These are phyloP conservation scores for Cryphonectria naterciae DNA, from an alignment of 2,329 filamentous ascomycete species.

Conservation along the genomic window DNA sequence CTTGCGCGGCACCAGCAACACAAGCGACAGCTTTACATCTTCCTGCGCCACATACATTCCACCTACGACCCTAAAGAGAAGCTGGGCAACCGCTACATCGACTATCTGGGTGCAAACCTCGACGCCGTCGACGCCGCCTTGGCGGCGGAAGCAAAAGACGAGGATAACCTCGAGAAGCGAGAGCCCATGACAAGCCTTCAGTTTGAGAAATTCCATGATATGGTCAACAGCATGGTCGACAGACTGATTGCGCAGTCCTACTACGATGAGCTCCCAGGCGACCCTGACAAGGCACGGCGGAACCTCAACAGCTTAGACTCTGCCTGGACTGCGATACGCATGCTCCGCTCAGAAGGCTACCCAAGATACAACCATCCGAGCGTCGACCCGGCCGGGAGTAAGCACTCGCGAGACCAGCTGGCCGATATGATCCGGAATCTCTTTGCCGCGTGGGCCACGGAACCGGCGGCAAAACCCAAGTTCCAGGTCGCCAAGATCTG, in stretches of 20 bases:
- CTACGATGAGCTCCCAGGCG: slow-evolving; percentile 31
- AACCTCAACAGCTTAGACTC: slow-evolving; percentile 38
- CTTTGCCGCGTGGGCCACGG: slow-evolving; percentile 34
- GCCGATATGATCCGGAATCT: slow-evolving; percentile 35
- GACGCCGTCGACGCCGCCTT: slow-evolving; percentile 16
- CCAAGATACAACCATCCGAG: slow-evolving; percentile 37
- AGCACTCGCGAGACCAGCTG: slow-evolving; percentile 31
- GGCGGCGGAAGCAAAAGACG: slow-evolving; percentile 16
- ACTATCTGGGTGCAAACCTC: slow-evolving; percentile 16
- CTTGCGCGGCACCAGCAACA: slow-evolving; percentile 20
- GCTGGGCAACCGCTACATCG: neutral
- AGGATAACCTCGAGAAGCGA: slow-evolving; percentile 19
- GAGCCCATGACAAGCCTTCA: slow-evolving; percentile 33
- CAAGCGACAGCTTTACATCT: slow-evolving; percentile 10
- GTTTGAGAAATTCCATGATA: slow-evolving; percentile 29
- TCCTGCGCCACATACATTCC: slow-evolving; percentile 21
- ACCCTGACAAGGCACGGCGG: slow-evolving; percentile 28
- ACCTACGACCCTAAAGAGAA: slow-evolving; percentile 12
- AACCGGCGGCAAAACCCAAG: slow-evolving; percentile 32
- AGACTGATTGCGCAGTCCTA: slow-evolving; percentile 37
- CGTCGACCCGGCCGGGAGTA: slow-evolving; percentile 30
- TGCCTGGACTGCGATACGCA: slow-evolving; percentile 36
- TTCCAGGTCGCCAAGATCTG: slow-evolving; percentile 52
- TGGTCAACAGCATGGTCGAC: slow-evolving; percentile 38
- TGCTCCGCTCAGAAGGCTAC: slow-evolving; percentile 42